phyloP scores from a whole-genome alignment of 257 asterid genomes.

The Leptodermis oblonga region DNA sequence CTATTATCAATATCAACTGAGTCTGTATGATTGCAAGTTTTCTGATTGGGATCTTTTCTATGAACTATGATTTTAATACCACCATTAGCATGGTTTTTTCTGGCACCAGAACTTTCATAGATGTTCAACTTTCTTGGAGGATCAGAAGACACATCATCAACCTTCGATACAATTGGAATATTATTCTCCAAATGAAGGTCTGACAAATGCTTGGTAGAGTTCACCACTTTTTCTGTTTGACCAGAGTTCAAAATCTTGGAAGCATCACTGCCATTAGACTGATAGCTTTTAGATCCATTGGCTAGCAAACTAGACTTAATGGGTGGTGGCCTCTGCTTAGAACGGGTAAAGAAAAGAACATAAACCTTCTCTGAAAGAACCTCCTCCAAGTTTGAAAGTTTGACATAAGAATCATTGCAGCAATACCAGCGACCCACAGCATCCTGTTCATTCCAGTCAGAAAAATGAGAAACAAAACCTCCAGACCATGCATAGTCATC shows the following conservation, averaged over 20 bases:
- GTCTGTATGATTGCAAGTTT: conserved; percentile 31
- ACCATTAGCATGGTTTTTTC: conserved; percentile 40
- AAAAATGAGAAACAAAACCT: conserved; percentile 16
- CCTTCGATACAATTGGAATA: conserved; percentile 28
- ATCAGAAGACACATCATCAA: conserved; percentile 32
- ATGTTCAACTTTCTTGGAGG: conserved; percentile 28
- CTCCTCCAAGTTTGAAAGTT: conserved; percentile 66
- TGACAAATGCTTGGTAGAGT: conserved; percentile 23
- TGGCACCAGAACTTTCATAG: conserved; percentile 30
- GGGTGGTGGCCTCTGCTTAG: conserved; percentile 68
- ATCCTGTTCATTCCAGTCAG: conserved; percentile 47
- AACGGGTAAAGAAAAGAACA: conserved; percentile 85
- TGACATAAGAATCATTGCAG: conserved; percentile 88
- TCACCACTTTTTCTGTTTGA: conserved; percentile 35
- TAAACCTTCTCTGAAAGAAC: conserved; percentile 92
- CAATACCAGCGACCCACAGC: conserved; percentile 88
- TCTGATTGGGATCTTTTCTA: conserved; percentile 38
- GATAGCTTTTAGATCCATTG: conserved; percentile 56
- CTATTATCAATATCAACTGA: conserved; percentile 29
- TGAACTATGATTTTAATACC: conserved; percentile 37
- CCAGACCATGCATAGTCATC: background rate
- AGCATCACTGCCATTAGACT: conserved; percentile 46
- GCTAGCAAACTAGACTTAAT: conserved; percentile 36
- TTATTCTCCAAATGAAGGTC: conserved; percentile 30
- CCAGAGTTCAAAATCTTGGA: conserved; percentile 32